Evolutionary conservation across 768 basidiomycete genomes (phyloP).

Genomic region (Lactarius akahatsu): DNA sequence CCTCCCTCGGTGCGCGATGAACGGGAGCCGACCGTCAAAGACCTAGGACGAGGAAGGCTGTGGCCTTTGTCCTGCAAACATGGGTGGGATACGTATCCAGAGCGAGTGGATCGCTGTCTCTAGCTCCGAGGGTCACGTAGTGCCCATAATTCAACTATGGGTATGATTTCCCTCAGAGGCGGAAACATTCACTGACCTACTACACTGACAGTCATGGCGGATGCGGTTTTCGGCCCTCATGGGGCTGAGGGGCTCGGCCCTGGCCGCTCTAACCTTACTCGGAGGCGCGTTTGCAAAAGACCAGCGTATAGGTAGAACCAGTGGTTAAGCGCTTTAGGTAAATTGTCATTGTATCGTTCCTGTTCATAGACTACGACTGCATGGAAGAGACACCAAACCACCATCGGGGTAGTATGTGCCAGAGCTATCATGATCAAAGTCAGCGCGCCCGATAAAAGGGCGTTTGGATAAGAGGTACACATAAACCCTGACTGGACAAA

Average conservation of each 20-base stretch:
- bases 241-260: constrained; percentile 67
- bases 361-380: not conserved
- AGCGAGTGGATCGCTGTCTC: constrained; percentile 41
- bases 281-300: constrained; percentile 39
- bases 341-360: not conserved
- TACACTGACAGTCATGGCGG: constrained; percentile 51
- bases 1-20: constrained; percentile 33
- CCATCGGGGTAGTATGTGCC: constrained; percentile 25
- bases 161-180: constrained; percentile 37
- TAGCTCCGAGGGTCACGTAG: constrained; percentile 32
- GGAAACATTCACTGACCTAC: not conserved
- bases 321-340: not conserved
- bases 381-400: constrained; percentile 28
- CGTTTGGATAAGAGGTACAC: constrained; percentile 25
- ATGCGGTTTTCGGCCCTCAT: constrained; percentile 61
- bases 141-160: constrained; percentile 66
- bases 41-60: constrained; percentile 45
- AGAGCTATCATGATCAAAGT: constrained; percentile 36
- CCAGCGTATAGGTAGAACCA: not conserved
- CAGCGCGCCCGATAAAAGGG: constrained; percentile 48
- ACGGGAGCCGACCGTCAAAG: constrained; percentile 38
- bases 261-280: constrained; percentile 47
- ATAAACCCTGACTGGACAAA: constrained; percentile 28
- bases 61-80: constrained; percentile 66
- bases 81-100: constrained; percentile 65